phyloP scores from a whole-genome alignment of 176 grass and related monocot genomes.

The Poa annua region DNA sequence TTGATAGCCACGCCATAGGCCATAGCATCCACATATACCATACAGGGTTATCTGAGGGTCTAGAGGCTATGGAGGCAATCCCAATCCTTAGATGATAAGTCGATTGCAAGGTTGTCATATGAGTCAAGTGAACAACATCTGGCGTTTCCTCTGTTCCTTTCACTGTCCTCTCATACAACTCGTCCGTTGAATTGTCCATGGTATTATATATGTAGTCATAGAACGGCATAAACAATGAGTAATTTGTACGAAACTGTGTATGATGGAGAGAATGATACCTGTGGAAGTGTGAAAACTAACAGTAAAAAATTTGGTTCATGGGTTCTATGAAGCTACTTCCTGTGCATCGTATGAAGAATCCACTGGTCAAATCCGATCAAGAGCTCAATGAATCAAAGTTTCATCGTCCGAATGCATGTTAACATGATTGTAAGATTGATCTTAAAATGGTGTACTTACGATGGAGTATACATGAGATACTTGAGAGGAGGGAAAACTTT shows the following conservation, averaged over 20 bases:
- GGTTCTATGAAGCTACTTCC: conserved; percentile 17
- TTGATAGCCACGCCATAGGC: conserved; percentile 61
- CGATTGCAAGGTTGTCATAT: conserved; percentile 73
- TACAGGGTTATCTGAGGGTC: conserved; percentile 56
- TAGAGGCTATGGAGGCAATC: conserved; percentile 81
- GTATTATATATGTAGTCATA: conserved; percentile 91
- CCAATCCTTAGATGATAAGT: conserved; percentile 75
- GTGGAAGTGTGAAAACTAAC: not conserved
- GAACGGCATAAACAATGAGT: conserved; percentile 92
- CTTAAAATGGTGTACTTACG: conserved; percentile 65
- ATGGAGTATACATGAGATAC: conserved; percentile 96
- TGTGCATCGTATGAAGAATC: conserved; percentile 11
- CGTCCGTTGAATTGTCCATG: conserved; percentile 71
- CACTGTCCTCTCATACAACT: conserved; percentile 71
- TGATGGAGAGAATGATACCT: conserved; percentile 98
- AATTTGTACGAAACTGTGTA: conserved; percentile 87
- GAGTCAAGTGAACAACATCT: conserved; percentile 77
- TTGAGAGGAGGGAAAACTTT: conserved; percentile 76
- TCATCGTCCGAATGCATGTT: not conserved
- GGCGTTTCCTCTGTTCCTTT: conserved; percentile 68
- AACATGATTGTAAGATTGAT: conserved; percentile 20
- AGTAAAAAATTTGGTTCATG: not conserved
- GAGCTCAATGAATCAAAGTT: not conserved
- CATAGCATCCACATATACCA: conserved; percentile 67
- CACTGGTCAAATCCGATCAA: not conserved